Evolutionary conservation across 495 filamentous ascomycete species (phyloP), one percentile per base, ranked within the genome.

Genomic region (Tuber microsphaerosporum): DNA sequence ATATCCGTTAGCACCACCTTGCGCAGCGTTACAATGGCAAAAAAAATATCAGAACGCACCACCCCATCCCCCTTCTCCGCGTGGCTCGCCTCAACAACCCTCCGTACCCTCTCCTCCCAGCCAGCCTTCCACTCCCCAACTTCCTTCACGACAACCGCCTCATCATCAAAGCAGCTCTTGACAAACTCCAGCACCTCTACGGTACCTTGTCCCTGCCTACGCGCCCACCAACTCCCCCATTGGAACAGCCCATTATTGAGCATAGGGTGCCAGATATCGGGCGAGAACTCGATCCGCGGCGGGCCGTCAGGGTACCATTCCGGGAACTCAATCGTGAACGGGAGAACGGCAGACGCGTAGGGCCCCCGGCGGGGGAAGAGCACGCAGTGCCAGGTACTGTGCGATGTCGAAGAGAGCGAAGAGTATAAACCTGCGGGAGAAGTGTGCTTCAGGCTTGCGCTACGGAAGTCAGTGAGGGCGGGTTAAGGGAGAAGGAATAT

Each of bases 201-300:
- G 1, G 89, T 88, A 12, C 26, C 26, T 10, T 86, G 85, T 17
- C 86, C 82, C 39, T 85, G 84, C 71, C 75, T 34, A 2, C 42
- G 20, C 22, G 45, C 46, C 16, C 20, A 26, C 31, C 61, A 44
- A 26, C 41, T 17, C n/a, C 19, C 12, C 94, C 94, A 97, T 74
- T 88, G 86, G 3, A 94, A 92, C 82, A 97, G 97, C 31, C 93
- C 94, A 85, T 97, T 92, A 70, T 92, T 86, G 48, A 98, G 86
- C 41, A 99, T 87, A 19, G 94, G 95, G 84, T 99, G 94, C 83
- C 97, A 99, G 72, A 97, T 90, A 79, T 97, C 94, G 68, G 92
- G 95, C 42, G 89, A 86, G 83, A 99, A 97, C 61, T 90, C 94
- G 71, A 99, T 89, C 7, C 93, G 86, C 9, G 95, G 95, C 61